Conservation (phyloP, 306 rosid genomes). For the Trichosanthes cucumerina region DNA sequence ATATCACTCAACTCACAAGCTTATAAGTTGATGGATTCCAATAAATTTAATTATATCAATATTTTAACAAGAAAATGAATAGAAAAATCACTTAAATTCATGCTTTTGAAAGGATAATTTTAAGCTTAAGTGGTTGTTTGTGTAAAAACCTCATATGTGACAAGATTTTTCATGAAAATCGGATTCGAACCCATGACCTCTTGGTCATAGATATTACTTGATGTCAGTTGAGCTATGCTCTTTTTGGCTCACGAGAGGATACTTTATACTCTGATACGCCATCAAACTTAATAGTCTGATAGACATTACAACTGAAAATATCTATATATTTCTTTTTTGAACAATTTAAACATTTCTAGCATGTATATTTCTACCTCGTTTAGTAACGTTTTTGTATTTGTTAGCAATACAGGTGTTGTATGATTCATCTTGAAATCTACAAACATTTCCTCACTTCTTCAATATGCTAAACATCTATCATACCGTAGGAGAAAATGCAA, state of each 20-base stretch:
- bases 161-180: neutral
- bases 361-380: neutral
- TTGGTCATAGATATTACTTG: no score
- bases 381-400: neutral
- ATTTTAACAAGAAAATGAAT: no score
- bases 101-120: no score
- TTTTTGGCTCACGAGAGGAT: no score
- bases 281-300: neutral
- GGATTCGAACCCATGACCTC: no score
- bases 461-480: neutral
- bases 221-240: no score
- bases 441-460: neutral
- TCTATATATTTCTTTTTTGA: neutral
- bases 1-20: no score
- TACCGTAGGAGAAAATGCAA: neutral
- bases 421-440: slow-evolving; percentile 8
- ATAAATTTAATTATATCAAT: no score
- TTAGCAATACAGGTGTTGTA: neutral
- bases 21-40: no score
- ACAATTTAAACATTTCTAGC: neutral
- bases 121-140: neutral
- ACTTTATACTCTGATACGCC: neutral
- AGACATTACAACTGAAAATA: neutral
- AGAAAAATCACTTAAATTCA: no score
- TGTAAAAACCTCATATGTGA: neutral